Percentiles rank a stretch among this genome's conserved stretches.
Evolutionary conservation across 805 yeast genomes (phyloP).

Genomic region (Huiozyma sinensis): DNA sequence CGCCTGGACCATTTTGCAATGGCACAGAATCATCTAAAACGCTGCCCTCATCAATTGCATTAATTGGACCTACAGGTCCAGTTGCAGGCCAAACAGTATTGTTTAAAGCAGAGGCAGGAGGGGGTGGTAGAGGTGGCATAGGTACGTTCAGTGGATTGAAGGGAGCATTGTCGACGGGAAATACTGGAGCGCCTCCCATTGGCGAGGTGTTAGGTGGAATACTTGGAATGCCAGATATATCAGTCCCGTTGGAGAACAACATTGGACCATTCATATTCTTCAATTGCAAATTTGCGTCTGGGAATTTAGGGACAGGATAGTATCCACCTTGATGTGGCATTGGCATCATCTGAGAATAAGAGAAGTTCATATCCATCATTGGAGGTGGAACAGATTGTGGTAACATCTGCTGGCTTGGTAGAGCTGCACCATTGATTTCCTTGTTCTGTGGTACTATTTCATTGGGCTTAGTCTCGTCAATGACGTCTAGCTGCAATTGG

Average conservation of each 20-base stretch:
- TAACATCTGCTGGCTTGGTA: background rate
- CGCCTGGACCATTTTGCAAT: slow-evolving; percentile 4
- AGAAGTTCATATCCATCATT: slow-evolving; percentile 26
- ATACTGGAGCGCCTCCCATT: slow-evolving; percentile 2
- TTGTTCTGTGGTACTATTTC: background rate
- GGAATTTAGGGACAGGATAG: slow-evolving; percentile 17
- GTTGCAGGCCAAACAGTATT: slow-evolving; percentile 13
- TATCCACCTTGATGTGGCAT: slow-evolving; percentile 22
- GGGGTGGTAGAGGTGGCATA: slow-evolving; percentile 3
- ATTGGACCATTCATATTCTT: slow-evolving; percentile 4
- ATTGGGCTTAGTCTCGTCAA: background rate
- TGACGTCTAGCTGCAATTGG: slow-evolving; percentile 20
- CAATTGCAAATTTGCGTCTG: slow-evolving; percentile 5
- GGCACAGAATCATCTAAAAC: slow-evolving; percentile 3
- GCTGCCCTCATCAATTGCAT: slow-evolving; percentile 5
- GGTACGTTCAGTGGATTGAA: slow-evolving; percentile 3
- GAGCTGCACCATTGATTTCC: no score
- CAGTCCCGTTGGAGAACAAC: slow-evolving; percentile 11
- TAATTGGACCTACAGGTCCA: slow-evolving; percentile 1
- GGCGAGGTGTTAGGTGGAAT: slow-evolving; percentile 2
- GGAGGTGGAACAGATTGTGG: slow-evolving; percentile 10
- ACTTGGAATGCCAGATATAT: slow-evolving; percentile 9
- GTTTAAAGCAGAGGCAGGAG: background rate
- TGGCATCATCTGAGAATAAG: slow-evolving; percentile 26
- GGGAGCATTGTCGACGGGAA: slow-evolving; percentile 1